Percentiles rank a stretch among this genome's conserved stretches.
Conservation (phyloP, 176 grass and related monocot species). For the Triticum aestivum region IWGSC_CS_RefSeq_v2.1 NC_057807.1:178008744-178009243, state of each 20-base stretch:
- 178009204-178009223: too few relatives aligned
- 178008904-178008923: not conserved
- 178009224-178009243: too few relatives aligned
- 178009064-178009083: not conserved
- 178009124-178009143: too few relatives aligned
- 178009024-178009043: constrained; percentile 19
- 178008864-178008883: constrained; percentile 11
- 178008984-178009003: not conserved
- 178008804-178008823: not conserved
- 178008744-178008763: constrained; percentile 3
- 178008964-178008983: constrained; percentile 4
- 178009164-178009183: too few relatives aligned
- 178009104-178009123: too few relatives aligned
- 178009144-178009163: too few relatives aligned
- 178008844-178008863: not conserved
- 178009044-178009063: constrained; percentile 17
- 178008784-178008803: not conserved
- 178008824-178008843: constrained; percentile 6
- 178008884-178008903: constrained; percentile 19
- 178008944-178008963: not conserved
- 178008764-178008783: not conserved
- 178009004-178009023: not conserved
- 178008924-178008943: not conserved
- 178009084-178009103: not conserved
- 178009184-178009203: too few relatives aligned